Evolutionary conservation across 306 rosid genomes (phyloP).

Genomic region (Cicer bijugum): DNA sequence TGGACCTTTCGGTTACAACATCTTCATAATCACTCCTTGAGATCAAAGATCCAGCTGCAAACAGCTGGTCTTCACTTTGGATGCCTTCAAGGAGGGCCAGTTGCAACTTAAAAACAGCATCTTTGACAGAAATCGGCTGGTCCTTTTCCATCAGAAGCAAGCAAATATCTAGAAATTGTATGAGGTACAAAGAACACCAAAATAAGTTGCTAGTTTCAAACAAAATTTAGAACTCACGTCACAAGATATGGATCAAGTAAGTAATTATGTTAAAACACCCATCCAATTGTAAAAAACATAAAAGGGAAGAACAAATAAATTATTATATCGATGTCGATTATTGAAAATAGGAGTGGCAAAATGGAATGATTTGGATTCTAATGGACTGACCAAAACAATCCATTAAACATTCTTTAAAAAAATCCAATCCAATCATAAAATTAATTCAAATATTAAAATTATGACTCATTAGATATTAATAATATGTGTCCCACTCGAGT

Average conservation of each 20-base stretch:
- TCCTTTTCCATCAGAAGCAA: slow-evolving; percentile 57
- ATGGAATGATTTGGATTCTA: too few relatives aligned
- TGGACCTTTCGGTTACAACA: slow-evolving; percentile 81
- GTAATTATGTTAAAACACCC: not conserved
- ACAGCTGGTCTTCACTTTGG: slow-evolving; percentile 65
- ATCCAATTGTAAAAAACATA: slow-evolving; percentile 20
- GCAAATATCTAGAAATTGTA: slow-evolving; percentile 41
- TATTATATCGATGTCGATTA: not conserved
- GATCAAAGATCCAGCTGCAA: slow-evolving; percentile 76
- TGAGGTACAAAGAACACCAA: slow-evolving; percentile 11
- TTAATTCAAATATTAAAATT: too few relatives aligned
- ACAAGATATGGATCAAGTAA: slow-evolving; percentile 3
- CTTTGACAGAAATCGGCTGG: slow-evolving; percentile 52
- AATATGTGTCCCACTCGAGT: too few relatives aligned
- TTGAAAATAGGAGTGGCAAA: not conserved
- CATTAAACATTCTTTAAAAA: too few relatives aligned
- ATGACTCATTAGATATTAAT: too few relatives aligned
- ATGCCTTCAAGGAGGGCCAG: slow-evolving; percentile 74
- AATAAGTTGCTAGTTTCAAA: slow-evolving; percentile 27
- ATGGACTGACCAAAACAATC: too few relatives aligned
- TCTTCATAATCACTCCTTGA: slow-evolving; percentile 85
- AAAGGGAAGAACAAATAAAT: not conserved
- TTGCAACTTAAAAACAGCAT: slow-evolving; percentile 69
- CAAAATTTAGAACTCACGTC: not conserved
- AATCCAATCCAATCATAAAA: too few relatives aligned